These are phyloP conservation scores for Nicotiana noctiflora DNA, from an alignment of 257 asterid species.

Conservation along the genomic window DNA sequence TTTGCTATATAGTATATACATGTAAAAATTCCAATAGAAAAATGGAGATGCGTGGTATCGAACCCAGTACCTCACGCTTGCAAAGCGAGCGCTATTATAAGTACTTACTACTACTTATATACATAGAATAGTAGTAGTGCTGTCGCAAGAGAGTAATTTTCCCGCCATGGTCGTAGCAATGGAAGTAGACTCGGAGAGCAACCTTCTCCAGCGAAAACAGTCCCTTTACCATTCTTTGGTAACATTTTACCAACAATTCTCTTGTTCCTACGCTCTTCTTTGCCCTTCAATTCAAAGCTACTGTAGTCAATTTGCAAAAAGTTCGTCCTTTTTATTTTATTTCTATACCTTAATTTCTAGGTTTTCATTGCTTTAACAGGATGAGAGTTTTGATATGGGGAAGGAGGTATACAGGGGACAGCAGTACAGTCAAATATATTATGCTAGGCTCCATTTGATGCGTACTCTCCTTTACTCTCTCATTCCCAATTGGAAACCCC, in stretches of 20 bases:
- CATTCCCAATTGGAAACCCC: conserved; percentile 83
- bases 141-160: conserved; percentile 16
- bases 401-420: conserved; percentile 87
- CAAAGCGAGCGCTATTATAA: not conserved
- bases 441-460: conserved; percentile 86
- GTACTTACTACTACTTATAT: no score
- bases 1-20: no score
- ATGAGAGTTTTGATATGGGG: conserved; percentile 57
- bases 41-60: no score
- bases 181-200: conserved; percentile 47
- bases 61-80: not conserved
- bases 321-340: not conserved
- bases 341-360: not conserved
- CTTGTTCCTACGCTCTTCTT: not conserved
- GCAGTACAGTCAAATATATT: conserved; percentile 93
- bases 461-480: conserved; percentile 85
- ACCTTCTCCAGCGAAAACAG: conserved; percentile 54
- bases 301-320: not conserved
- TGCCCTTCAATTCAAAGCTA: not conserved
- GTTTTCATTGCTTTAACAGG: conserved; percentile 30
- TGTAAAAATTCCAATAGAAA: no score
- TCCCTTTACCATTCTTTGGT: conserved; percentile 60
- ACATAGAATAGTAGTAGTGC: not conserved
- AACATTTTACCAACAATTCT: not conserved
- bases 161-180: conserved; percentile 64